Conservation (phyloP, 129 eudicot genomes). For the Flaveria trinervia region DNA sequence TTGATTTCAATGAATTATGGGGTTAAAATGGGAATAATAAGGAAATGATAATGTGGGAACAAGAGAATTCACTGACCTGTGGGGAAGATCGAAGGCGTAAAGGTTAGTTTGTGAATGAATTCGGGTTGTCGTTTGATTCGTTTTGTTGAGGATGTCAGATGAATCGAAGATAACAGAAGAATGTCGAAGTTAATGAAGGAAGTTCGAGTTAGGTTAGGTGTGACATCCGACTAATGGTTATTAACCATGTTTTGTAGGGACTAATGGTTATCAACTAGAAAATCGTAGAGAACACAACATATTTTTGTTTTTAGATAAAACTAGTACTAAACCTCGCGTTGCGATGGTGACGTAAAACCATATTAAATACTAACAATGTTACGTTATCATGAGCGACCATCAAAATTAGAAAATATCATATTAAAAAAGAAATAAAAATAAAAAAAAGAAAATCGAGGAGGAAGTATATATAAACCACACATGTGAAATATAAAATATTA, state of each 20-base stretch:
- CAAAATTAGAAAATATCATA: too few relatives aligned
- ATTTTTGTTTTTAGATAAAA: too few relatives aligned
- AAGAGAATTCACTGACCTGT: constrained; percentile 12
- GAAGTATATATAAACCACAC: too few relatives aligned
- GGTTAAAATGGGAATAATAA: constrained; percentile 14
- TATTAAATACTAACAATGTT: too few relatives aligned
- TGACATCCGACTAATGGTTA: not conserved
- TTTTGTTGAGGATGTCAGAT: constrained; percentile 21
- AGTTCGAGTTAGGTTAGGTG: constrained; percentile 36
- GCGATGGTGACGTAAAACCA: too few relatives aligned
- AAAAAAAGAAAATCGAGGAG: too few relatives aligned
- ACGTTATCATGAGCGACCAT: too few relatives aligned
- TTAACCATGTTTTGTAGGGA: not conserved
- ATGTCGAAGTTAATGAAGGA: constrained; percentile 22
- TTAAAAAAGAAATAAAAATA: too few relatives aligned
- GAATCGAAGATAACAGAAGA: constrained; percentile 24
- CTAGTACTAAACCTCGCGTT: too few relatives aligned
- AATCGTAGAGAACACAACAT: too few relatives aligned
- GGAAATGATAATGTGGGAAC: constrained; percentile 14
- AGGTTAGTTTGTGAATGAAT: constrained; percentile 7
- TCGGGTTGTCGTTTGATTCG: constrained; percentile 24
- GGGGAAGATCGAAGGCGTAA: constrained; percentile 9
- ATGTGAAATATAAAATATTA: too few relatives aligned
- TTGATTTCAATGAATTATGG: constrained; percentile 11
- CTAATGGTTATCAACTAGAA: constrained; percentile 3